Percentiles rank a stretch among this genome's conserved stretches.
Conservation (phyloP, 2,329 filamentous ascomycete species). For the Pseudogymnoascus pannorum region DNA sequence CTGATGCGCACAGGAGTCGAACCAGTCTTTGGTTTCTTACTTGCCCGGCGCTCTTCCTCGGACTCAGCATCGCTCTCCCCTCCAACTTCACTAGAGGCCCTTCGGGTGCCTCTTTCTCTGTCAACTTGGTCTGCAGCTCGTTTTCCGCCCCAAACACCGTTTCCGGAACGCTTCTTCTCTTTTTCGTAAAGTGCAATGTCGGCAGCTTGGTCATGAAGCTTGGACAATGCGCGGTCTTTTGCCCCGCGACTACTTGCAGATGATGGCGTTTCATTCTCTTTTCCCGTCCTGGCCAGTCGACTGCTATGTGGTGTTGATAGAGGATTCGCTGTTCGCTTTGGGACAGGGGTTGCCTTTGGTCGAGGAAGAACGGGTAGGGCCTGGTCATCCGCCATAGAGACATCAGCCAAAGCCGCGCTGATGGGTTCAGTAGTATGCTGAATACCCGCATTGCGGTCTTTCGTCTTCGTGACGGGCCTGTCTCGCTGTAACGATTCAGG, state of each 20-base stretch:
- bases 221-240: conserved; percentile 74
- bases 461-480: conserved; percentile 39
- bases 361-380: neutral
- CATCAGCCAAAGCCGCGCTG: neutral
- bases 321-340: neutral
- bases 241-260: conserved; percentile 75
- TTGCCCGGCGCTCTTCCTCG: conserved; percentile 43
- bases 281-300: conserved; percentile 50
- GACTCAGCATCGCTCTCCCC: conserved; percentile 40
- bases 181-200: conserved; percentile 91
- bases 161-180: conserved; percentile 70
- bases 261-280: conserved; percentile 79
- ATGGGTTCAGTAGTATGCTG: neutral
- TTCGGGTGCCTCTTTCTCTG: conserved; percentile 33
- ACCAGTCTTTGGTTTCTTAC: conserved; percentile 56
- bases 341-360: neutral
- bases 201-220: conserved; percentile 67
- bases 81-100: conserved; percentile 34
- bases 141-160: conserved; percentile 53
- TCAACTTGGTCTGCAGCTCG: conserved; percentile 53
- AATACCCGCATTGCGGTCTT: conserved; percentile 27
- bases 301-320: conserved; percentile 45
- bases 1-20: conserved; percentile 63
- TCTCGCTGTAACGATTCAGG: conserved; percentile 32
- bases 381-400: neutral